Evolutionary conservation across 2,329 filamentous ascomycete species (phyloP), one percentile per base, ranked within the genome.

Genomic region (Dendrostoma leiphaemia): DNA sequence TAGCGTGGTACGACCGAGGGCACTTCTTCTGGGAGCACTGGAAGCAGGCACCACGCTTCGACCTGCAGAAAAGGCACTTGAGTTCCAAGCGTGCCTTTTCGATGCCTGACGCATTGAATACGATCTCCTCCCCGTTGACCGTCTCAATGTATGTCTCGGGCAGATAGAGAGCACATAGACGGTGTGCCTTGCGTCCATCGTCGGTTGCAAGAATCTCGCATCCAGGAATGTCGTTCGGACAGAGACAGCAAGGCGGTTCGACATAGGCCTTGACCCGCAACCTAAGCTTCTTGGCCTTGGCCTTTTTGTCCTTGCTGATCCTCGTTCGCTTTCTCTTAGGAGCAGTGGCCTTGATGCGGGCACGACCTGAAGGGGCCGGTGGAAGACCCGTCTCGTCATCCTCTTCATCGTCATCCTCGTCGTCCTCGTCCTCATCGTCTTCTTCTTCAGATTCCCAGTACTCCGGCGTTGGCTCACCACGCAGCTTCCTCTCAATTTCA

Each of bases 1-100:
- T 97, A 15, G 93, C 90, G 68, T 99, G 94, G 71, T 97, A 99
- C 8, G 93, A 88, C 60, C 94, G 81, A 4, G 90, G 88, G 65
- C 94, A 99, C 69, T 96, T 97, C 75, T 92, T 93, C 62, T 91
- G 88, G 1, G 91, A 95, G 71, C 94, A 99, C 70, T 97, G 93
- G 74, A 99, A 95, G 72, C 93, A 97, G 15, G 91, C 91, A n/a
- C 94, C 94, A 54, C 89, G 89, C 70, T 94, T 95, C 29, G 91
- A 95, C 31, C 92, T 90, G 67, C 94, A 99, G 73, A 90, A 96
- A 58, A 96, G 85, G 70, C 94, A 99, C 71, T 96, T 96, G 62
- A 97, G 85, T 24, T 95, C 91, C 62, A 96, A 75, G 19, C 93
- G 89, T 53, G 89, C 90, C 69, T 94, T 93, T 66, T 89, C 86